These are phyloP conservation scores for Euphorbia corollata DNA, from an alignment of 441 rosid species.

Conservation along the genomic window DNA sequence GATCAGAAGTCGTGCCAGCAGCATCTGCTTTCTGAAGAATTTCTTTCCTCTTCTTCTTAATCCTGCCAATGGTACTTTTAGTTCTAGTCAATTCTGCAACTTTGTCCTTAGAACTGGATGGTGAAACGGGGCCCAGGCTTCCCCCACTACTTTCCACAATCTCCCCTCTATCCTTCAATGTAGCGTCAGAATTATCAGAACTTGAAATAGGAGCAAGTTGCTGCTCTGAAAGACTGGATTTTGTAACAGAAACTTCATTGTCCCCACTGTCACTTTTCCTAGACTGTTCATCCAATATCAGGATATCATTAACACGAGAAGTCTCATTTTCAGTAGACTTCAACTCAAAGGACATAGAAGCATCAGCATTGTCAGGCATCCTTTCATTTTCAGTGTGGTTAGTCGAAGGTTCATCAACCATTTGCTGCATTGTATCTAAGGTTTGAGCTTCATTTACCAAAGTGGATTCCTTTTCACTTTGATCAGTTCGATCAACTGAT, in stretches of 20 bases:
- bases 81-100: conserved; percentile 38
- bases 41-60: conserved; percentile 61
- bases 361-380: conserved; percentile 21
- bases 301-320: conserved; percentile 25
- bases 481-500: conserved; percentile 25
- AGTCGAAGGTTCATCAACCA: conserved; percentile 27
- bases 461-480: conserved; percentile 24
- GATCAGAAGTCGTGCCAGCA: conserved; percentile 77
- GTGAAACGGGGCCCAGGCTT: conserved; percentile 17
- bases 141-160: conserved; percentile 22
- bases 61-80: conserved; percentile 34
- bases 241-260: conserved; percentile 16
- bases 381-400: conserved; percentile 23
- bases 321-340: conserved; percentile 28
- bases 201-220: conserved; percentile 27
- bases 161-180: conserved; percentile 31
- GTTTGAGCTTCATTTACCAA: conserved; percentile 25
- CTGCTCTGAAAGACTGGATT: conserved; percentile 24
- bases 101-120: conserved; percentile 48
- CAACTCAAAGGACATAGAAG: conserved; percentile 26
- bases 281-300: conserved; percentile 22
- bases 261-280: conserved; percentile 16
- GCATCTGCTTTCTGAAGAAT: conserved; percentile 86
- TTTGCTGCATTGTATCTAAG: conserved; percentile 26
- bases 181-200: conserved; percentile 27